Evolutionary conservation across 192 early-diverging fungal species (phyloP).

Genomic region (Gorgonomyces haynaldii): DNA sequence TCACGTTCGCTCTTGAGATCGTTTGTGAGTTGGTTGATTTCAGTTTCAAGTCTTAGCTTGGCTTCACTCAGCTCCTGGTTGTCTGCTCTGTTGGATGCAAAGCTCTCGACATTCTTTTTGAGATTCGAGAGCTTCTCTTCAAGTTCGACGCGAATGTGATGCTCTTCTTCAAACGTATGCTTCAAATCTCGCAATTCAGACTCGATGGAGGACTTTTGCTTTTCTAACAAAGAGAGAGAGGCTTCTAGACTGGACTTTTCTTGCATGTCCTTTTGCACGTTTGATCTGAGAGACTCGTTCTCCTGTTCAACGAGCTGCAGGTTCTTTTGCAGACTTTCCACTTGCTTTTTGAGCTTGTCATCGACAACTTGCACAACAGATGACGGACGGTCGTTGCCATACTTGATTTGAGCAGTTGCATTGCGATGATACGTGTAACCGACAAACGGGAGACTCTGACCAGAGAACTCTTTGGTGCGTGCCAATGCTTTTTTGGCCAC

Average conservation of each 20-base stretch:
- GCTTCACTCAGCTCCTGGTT: conserved; percentile 20
- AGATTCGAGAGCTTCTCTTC: conserved; percentile 1
- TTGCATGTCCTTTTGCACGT: neutral
- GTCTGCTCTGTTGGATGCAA: neutral
- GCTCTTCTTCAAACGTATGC: conserved; percentile 7
- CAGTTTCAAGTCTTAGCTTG: conserved; percentile 6
- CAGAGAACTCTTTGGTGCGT: conserved; percentile 49
- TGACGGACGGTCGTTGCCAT: neutral
- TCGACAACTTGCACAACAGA: neutral
- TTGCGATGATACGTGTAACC: conserved; percentile 65
- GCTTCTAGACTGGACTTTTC: neutral
- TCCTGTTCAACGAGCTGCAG: conserved; percentile 1
- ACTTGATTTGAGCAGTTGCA: conserved; percentile 15
- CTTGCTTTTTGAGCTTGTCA: neutral
- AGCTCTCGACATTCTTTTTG: neutral
- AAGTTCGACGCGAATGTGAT: conserved; percentile 8
- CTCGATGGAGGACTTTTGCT: conserved; percentile 1
- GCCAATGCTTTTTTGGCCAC: conserved; percentile 18
- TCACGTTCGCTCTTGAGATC: neutral
- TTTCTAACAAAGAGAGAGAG: neutral
- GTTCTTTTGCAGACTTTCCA: no score
- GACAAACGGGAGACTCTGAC: conserved; percentile 73
- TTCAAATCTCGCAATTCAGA: conserved; percentile 1
- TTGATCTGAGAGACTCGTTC: neutral
- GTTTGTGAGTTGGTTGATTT: neutral